Percentiles rank a stretch among this genome's conserved stretches.
Evolutionary conservation across 2,329 filamentous ascomycete genomes (phyloP).

Genomic region (Teratosphaeria epicoccoides): DNA sequence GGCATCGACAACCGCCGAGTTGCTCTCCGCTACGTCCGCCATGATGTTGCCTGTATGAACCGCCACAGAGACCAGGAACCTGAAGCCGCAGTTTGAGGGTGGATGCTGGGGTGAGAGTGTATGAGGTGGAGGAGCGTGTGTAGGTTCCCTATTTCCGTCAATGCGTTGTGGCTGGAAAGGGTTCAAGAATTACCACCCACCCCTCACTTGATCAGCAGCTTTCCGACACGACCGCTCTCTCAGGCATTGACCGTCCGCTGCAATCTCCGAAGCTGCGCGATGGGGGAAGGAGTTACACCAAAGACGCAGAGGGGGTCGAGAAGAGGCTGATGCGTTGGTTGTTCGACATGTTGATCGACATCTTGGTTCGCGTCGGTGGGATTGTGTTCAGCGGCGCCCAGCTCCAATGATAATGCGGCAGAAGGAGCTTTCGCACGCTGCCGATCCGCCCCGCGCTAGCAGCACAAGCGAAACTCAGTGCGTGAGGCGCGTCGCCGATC

Average conservation of each 20-base stretch:
- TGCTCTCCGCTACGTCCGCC: conserved; percentile 6
- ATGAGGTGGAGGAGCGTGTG: no score
- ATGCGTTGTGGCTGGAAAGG: background rate
- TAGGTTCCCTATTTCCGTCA: background rate
- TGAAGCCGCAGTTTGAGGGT: background rate
- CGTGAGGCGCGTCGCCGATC: background rate
- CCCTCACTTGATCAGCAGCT: background rate
- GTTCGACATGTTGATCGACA: no score
- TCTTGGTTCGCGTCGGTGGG: no score
- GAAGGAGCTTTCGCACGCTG: no score
- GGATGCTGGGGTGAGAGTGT: background rate
- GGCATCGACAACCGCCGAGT: background rate
- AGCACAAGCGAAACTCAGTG: no score
- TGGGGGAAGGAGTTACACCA: background rate
- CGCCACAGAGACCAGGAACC: background rate
- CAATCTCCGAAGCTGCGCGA: background rate
- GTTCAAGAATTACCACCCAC: background rate
- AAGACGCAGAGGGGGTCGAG: background rate
- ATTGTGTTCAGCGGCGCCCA: no score
- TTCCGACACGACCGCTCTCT: background rate
- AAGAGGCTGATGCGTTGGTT: no score
- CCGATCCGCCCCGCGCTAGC: background rate
- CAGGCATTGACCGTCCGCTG: background rate
- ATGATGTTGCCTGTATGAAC: background rate
- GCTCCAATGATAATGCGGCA: no score